Conservation (phyloP, 2,329 filamentous ascomycete species). For the Penicillium sp. region DNA sequence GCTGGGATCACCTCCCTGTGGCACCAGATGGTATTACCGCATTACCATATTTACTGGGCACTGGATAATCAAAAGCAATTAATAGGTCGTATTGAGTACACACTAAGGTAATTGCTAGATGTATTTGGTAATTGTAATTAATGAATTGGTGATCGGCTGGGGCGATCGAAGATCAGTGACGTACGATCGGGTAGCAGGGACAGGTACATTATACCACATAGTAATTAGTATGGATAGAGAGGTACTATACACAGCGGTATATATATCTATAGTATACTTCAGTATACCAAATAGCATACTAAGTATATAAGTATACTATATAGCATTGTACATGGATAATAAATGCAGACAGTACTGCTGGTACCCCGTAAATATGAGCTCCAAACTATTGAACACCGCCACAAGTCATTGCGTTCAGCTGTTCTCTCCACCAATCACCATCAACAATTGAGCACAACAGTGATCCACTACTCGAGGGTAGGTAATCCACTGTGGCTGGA, state of each 20-base stretch:
- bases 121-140: not conserved
- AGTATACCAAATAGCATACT: not conserved
- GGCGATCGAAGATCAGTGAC: conserved; percentile 31
- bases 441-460: not conserved
- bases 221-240: too few species aligned
- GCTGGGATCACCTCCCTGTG: too few species aligned
- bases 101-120: not conserved
- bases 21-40: too few species aligned
- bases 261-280: not conserved
- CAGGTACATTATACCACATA: too few species aligned
- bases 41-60: too few species aligned
- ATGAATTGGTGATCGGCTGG: conserved; percentile 15
- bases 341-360: not conserved
- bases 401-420: not conserved
- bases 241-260: not conserved
- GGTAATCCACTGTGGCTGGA: conserved; percentile 18
- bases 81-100: too few species aligned
- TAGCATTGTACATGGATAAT: too few species aligned
- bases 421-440: not conserved
- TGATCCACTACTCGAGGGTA: too few species aligned
- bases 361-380: conserved; percentile 3
- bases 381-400: conserved; percentile 12
- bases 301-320: not conserved
- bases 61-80: too few species aligned
- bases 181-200: conserved; percentile 1